These are phyloP conservation scores for Chrysophaeum taylorii DNA, from an alignment of 352 stramenopile genomes.

Conservation along the genomic window DNA sequence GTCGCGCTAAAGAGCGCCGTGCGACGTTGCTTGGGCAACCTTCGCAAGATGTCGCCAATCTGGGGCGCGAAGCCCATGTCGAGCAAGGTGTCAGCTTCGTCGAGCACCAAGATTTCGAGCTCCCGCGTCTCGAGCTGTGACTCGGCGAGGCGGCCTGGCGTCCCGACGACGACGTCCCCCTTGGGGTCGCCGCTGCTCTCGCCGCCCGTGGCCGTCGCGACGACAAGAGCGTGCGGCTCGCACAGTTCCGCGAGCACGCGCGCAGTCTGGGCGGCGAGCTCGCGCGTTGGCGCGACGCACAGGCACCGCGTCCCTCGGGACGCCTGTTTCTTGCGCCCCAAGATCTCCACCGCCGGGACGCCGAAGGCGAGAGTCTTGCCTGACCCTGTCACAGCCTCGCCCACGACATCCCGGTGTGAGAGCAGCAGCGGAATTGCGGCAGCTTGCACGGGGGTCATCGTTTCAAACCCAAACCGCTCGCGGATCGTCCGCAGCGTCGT, in stretches of 20 bases:
- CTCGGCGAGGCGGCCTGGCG: slow-evolving; percentile 86
- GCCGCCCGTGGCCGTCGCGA: not conserved
- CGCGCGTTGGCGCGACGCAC: not conserved
- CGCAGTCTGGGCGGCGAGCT: slow-evolving; percentile 1
- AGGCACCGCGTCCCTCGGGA: not conserved
- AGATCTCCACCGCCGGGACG: slow-evolving; percentile 79
- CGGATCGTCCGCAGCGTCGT: not conserved
- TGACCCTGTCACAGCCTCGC: slow-evolving; percentile 78
- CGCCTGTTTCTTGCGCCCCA: slow-evolving; percentile 28
- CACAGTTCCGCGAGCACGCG: slow-evolving; percentile 45
- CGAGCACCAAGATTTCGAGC: slow-evolving; percentile 93
- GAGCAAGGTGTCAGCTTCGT: slow-evolving; percentile 97
- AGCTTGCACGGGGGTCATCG: slow-evolving; percentile 79
- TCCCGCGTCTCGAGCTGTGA: slow-evolving; percentile 75
- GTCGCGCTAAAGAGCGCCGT: slow-evolving; percentile 66
- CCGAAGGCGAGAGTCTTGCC: slow-evolving; percentile 90
- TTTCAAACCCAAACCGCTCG: slow-evolving; percentile 53
- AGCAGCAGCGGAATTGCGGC: slow-evolving; percentile 80
- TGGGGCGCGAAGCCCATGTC: slow-evolving; percentile 93
- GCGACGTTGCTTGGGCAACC: slow-evolving; percentile 68
- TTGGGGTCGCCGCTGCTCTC: not conserved
- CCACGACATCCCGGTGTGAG: slow-evolving; percentile 65
- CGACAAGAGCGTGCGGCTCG: slow-evolving; percentile 42
- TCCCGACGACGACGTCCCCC: slow-evolving; percentile 81
- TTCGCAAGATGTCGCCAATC: slow-evolving; percentile 82